phyloP scores from a whole-genome alignment of 306 rosid genomes.

The Erythrophleum fordii region DNA sequence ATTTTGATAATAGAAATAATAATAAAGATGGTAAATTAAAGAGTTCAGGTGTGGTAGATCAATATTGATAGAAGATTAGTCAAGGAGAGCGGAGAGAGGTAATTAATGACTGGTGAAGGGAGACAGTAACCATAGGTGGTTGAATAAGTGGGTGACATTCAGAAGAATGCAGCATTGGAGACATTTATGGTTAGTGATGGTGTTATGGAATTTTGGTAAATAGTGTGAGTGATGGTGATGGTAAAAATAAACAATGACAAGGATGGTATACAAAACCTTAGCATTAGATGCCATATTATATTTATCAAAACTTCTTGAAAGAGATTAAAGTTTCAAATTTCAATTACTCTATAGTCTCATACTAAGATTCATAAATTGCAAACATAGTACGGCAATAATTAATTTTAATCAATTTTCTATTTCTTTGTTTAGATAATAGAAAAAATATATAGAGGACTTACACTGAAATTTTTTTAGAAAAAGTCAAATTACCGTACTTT shows the following conservation, averaged over 20 bases:
- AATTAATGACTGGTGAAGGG: constrained; percentile 28
- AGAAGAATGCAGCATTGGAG: constrained; percentile 29
- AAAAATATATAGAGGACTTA: background rate
- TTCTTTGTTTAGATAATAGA: background rate
- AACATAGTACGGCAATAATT: background rate
- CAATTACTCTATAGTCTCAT: background rate
- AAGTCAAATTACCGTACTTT: background rate
- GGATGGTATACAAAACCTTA: constrained; percentile 4
- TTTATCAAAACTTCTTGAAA: background rate
- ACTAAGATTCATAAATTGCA: background rate
- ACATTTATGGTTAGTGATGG: constrained; percentile 34
- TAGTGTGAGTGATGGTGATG: constrained; percentile 41
- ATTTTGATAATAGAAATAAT: background rate
- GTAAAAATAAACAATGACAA: constrained; percentile 31
- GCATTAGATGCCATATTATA: background rate
- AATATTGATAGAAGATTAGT: too few relatives aligned
- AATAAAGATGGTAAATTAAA: background rate
- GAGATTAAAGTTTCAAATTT: background rate
- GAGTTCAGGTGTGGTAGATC: background rate
- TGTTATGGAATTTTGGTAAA: constrained; percentile 28
- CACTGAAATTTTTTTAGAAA: background rate
- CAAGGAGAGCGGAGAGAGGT: too few relatives aligned
- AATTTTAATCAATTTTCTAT: background rate
- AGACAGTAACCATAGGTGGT: constrained; percentile 18
- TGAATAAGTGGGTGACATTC: constrained; percentile 30